Evolutionary conservation across 2,329 filamentous ascomycete genomes (phyloP).

Genomic region (Pseudogymnoascus sp.): DNA sequence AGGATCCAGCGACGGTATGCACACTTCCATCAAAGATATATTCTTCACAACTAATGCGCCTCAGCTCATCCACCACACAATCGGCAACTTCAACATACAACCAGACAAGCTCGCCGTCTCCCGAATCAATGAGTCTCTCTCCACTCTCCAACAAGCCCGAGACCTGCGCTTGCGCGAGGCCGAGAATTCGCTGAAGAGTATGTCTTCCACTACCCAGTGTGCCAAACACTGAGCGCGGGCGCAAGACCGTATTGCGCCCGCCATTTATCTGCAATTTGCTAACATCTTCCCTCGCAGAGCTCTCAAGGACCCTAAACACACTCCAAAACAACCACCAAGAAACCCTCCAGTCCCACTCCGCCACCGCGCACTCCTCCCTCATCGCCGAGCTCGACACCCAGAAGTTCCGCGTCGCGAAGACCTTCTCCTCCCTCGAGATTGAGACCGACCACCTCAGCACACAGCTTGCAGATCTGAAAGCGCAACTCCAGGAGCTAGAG

Average conservation of each 20-base stretch:
- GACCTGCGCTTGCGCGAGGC: conserved; percentile 67
- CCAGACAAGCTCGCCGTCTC: conserved; percentile 79
- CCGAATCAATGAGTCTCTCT: conserved; percentile 77
- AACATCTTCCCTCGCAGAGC: conserved; percentile 34
- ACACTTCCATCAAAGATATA: conserved; percentile 1
- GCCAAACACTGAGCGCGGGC: conserved; percentile 19
- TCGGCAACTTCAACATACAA: conserved; percentile 88
- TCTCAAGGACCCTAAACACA: conserved; percentile 68
- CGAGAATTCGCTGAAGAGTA: conserved; percentile 58
- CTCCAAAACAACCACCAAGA: conserved; percentile 71
- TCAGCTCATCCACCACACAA: conserved; percentile 84
- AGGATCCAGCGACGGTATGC: conserved; percentile 77
- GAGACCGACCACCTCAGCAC: conserved; percentile 86
- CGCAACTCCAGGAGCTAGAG: conserved; percentile 74
- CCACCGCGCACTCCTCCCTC: conserved; percentile 70
- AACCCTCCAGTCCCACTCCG: conserved; percentile 66
- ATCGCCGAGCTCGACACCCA: conserved; percentile 85
- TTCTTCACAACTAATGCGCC: conserved; percentile 11
- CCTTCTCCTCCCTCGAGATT: conserved; percentile 79
- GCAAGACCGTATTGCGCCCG: background rate
- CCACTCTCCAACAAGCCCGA: conserved; percentile 76
- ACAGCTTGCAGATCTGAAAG: conserved; percentile 68
- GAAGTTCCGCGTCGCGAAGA: conserved; percentile 92
- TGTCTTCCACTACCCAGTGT: conserved; percentile 19
- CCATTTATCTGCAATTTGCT: background rate